Evolutionary conservation across 441 rosid genomes (phyloP).

Genomic region (Brassica balearica): DNA sequence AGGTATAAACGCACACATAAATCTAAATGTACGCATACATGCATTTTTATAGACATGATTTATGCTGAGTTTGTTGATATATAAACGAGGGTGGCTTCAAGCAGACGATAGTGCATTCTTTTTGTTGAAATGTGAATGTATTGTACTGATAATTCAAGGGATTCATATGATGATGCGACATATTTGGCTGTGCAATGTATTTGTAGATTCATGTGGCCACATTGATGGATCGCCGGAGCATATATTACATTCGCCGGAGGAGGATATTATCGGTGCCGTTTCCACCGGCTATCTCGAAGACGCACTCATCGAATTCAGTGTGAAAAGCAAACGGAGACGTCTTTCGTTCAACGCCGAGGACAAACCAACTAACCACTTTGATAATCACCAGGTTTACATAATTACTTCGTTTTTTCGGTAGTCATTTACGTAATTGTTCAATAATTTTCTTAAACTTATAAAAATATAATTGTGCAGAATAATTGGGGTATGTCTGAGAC

Average conservation of each 20-base stretch:
- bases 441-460: not conserved
- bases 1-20: conserved; percentile 47
- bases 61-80: conserved; percentile 4
- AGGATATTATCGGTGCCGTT: conserved; percentile 44
- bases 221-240: conserved; percentile 53
- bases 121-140: not conserved
- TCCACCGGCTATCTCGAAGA: conserved; percentile 94
- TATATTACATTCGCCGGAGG: conserved; percentile 52
- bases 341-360: conserved; percentile 42
- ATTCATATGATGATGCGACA: not conserved
- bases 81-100: conserved; percentile 9
- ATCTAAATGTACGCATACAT: not conserved
- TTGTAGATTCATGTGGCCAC: conserved; percentile 43
- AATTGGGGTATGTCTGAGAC: conserved; percentile 61
- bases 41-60: conserved; percentile 1
- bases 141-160: not conserved
- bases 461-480: conserved; percentile 37
- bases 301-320: conserved; percentile 67
- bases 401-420: conserved; percentile 1
- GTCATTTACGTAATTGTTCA: not conserved
- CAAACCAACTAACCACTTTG: conserved; percentile 19
- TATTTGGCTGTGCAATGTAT: conserved; percentile 20
- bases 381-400: conserved; percentile 25
- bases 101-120: not conserved
- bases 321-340: conserved; percentile 71